These are phyloP conservation scores for Collybia sordida DNA, from an alignment of 768 basidiomycete genomes.

Conservation along the genomic window DNA sequence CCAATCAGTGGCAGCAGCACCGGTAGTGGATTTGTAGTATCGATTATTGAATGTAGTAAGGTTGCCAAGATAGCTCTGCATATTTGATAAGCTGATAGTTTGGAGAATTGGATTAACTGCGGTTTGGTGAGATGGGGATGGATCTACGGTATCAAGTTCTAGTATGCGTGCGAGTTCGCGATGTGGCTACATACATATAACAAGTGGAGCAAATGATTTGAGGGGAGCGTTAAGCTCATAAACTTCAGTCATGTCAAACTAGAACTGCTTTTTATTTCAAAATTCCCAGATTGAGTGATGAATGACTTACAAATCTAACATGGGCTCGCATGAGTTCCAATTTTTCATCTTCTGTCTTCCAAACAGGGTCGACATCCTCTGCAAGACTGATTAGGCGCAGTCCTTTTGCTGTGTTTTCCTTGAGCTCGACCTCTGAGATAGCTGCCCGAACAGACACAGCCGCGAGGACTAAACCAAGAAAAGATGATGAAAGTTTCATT, in stretches of 20 bases:
- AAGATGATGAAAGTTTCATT: conserved; percentile 5
- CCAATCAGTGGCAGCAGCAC: conserved; percentile 36
- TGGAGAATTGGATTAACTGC: conserved; percentile 24
- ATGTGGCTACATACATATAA: conserved; percentile 23
- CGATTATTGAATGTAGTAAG: conserved; percentile 42
- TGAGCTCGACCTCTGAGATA: conserved; percentile 19
- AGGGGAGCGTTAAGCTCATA: conserved; percentile 29
- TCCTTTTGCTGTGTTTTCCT: conserved; percentile 27
- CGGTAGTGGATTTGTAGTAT: conserved; percentile 38
- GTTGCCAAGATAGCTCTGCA: conserved; percentile 31
- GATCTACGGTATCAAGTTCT: conserved; percentile 17
- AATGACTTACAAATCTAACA: not conserved
- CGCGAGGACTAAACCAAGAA: conserved; percentile 5
- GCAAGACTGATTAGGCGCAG: conserved; percentile 29
- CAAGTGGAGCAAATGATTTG: conserved; percentile 15
- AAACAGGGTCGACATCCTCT: conserved; percentile 26
- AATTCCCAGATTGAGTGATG: not conserved
- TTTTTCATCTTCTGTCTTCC: conserved; percentile 30
- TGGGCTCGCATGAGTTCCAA: conserved; percentile 23
- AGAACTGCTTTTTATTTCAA: not conserved
- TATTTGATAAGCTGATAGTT: conserved; percentile 29
- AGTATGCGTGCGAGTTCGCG: not conserved
- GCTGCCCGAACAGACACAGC: conserved; percentile 5
- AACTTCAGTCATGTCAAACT: conserved; percentile 43
- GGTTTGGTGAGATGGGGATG: conserved; percentile 29